Base-by-base conservation (phyloP, 306 rosid species). In the Biancaea sappan region DNA sequence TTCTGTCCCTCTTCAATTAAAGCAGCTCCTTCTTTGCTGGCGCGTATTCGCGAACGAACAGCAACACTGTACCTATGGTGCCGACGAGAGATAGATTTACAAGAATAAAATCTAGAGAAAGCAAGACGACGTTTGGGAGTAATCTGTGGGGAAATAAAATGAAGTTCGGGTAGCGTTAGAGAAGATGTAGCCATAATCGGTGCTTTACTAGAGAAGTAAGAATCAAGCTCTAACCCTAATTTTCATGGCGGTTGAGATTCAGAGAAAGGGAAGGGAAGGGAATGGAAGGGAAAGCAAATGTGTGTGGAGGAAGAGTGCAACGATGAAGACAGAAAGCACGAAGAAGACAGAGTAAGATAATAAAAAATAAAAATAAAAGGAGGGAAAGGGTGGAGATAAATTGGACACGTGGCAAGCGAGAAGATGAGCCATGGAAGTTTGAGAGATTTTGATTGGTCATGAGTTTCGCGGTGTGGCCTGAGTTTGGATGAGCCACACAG, bases 361-460 rank as follows among this genome's bases (percentile, higher is more conserved):
- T 8, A 52, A 21, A 22, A 52, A 2, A 3, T 50, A 78, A 32
- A 8, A 40, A 44, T 34, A 7, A 8, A 22, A 38, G 35, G 73
- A 61, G 79, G 74, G 75, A 64, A 84, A 69, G 81, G 86, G 88
- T 85, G 92, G 92, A 83, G 61, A 75, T 54, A 26, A 66, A 77
- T 15, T 40, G 51, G 88, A 86, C 98, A 91, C 93, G 97, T 92
- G 97, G 82, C 91, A 40, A 8, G 0, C 0, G 4, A 11, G 14
- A 57, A 83, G 92, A 91, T 89, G 83, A 81, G 91, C 21, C 72
- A 0, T 3, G 62, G 41, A 53, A 57, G 61, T 48, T 35, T 76
- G 61, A 16, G 73, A 60, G 80, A 16, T 31, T 81, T 34, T 82
- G 32, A 94, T 94, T 94, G 98, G 62, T 26, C 0, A n/a, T 29